phyloP scores from a whole-genome alignment of 1,284 basidiomycete genomes.

The Sanghuangporus baumii region DNA sequence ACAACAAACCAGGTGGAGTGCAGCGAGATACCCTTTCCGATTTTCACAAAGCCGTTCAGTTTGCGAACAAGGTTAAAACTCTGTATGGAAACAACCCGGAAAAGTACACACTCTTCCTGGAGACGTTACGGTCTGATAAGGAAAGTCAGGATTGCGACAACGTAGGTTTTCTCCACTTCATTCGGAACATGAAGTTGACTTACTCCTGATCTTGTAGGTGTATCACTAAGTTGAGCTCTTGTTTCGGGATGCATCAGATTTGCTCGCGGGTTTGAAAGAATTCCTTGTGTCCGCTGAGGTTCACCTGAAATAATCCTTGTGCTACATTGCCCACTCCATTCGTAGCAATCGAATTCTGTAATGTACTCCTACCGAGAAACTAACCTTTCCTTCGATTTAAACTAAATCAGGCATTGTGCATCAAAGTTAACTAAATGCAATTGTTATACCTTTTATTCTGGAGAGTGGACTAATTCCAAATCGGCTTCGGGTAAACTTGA shows the following conservation, averaged over 20 bases:
- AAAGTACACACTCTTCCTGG: conserved; percentile 97
- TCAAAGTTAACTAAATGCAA: not conserved
- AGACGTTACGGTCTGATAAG: conserved; percentile 96
- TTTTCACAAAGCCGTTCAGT: conserved; percentile 97
- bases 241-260: conserved; percentile 89
- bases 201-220: conserved; percentile 54
- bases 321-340: too few relatives aligned
- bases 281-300: too few relatives aligned
- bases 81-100: conserved; percentile 86
- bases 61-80: conserved; percentile 98
- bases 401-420: too few relatives aligned
- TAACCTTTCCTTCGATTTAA: too few relatives aligned
- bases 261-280: conserved; percentile 92
- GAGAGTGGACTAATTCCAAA: too few relatives aligned
- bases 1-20: not conserved
- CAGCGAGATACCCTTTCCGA: conserved; percentile 38
- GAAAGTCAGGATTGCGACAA: conserved; percentile 89
- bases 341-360: too few relatives aligned
- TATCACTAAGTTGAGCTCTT: conserved; percentile 89
- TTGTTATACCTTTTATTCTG: too few relatives aligned
- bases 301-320: too few relatives aligned
- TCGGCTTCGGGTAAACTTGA: not conserved
- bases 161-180: conserved; percentile 41
- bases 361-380: too few relatives aligned
- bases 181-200: not conserved